Conservation (phyloP, 768 basidiomycete species). For the Macrolepiota fuliginosa region DNA sequence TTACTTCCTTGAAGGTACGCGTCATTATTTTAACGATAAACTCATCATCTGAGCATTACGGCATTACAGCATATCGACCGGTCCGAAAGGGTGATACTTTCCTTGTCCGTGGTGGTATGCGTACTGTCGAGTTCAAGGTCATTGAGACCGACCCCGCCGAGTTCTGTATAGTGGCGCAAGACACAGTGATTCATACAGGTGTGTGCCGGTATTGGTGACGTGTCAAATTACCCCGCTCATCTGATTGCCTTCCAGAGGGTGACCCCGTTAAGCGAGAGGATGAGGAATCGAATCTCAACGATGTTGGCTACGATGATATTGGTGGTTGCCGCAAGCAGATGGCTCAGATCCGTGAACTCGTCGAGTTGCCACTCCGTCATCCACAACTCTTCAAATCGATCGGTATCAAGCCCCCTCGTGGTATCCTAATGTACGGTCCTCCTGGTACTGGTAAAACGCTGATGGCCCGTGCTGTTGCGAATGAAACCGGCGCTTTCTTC, state of each 20-base stretch:
- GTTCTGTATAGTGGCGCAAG: conserved; percentile 98
- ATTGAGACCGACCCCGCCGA: conserved; percentile 98
- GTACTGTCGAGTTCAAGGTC: conserved; percentile 99
- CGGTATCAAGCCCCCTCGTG: conserved; percentile 99
- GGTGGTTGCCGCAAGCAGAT: conserved; percentile 99
- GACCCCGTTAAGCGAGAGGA: conserved; percentile 99
- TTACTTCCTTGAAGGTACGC: conserved; percentile 92
- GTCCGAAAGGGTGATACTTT: conserved; percentile 98
- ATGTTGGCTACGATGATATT: conserved; percentile 99
- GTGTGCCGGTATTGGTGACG: conserved; percentile 16
- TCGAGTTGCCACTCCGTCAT: conserved; percentile 96
- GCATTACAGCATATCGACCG: conserved; percentile 75
- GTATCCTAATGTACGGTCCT: conserved; percentile 98
- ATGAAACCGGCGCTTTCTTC: conserved; percentile 99
- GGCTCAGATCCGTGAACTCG: conserved; percentile 99
- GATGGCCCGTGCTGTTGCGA: conserved; percentile 99
- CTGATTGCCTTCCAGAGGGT: conserved; percentile 59
- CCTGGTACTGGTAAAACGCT: conserved; percentile 99
- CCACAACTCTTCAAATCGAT: conserved; percentile 99
- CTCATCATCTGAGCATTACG: not conserved
- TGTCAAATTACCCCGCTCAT: conserved; percentile 13
- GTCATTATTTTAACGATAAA: not conserved
- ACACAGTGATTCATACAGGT: conserved; percentile 96
- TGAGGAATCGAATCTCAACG: conserved; percentile 93
- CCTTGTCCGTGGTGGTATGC: conserved; percentile 97